These are phyloP conservation scores for Gelatoporia subvermispora DNA, from an alignment of 768 basidiomycete species.

Conservation along the genomic window DNA sequence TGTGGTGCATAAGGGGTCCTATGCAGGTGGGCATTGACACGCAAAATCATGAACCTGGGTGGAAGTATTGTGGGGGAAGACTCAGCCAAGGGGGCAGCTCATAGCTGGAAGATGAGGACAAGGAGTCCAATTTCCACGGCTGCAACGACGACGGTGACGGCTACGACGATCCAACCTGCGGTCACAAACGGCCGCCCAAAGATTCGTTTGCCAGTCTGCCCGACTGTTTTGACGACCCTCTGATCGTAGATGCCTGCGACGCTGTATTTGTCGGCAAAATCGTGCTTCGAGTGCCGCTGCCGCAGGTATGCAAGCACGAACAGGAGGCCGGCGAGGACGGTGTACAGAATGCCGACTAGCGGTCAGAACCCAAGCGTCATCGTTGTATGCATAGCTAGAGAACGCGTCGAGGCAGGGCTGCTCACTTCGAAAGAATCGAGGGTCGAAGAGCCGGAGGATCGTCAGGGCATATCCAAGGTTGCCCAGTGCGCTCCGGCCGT, in stretches of 20 bases:
- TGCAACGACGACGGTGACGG: constrained; percentile 56
- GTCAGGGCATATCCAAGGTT: constrained; percentile 70
- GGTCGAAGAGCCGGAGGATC: constrained; percentile 73
- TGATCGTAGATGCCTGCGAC: constrained; percentile 14
- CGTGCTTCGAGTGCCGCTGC: constrained; percentile 61
- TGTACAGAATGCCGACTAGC: constrained; percentile 57
- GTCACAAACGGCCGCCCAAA: constrained; percentile 79
- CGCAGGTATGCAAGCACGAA: constrained; percentile 56
- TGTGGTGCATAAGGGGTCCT: too few relatives aligned
- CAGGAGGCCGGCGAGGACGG: constrained; percentile 58
- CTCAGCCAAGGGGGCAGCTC: constrained; percentile 1
- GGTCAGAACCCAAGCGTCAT: not conserved
- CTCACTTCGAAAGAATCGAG: constrained; percentile 68
- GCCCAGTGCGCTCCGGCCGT: constrained; percentile 69
- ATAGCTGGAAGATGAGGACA: constrained; percentile 50
- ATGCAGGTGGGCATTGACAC: too few relatives aligned
- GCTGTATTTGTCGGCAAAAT: constrained; percentile 60
- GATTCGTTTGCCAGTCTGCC: constrained; percentile 55
- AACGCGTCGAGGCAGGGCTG: constrained; percentile 2
- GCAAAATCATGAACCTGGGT: too few relatives aligned
- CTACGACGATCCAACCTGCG: constrained; percentile 70
- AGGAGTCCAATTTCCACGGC: constrained; percentile 63
- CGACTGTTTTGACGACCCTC: constrained; percentile 47
- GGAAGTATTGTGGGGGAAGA: too few relatives aligned
- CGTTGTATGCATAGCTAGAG: not conserved